Evolutionary conservation across 2,329 filamentous ascomycete species (phyloP).

Genomic region (Acrocalymma vagum): DNA sequence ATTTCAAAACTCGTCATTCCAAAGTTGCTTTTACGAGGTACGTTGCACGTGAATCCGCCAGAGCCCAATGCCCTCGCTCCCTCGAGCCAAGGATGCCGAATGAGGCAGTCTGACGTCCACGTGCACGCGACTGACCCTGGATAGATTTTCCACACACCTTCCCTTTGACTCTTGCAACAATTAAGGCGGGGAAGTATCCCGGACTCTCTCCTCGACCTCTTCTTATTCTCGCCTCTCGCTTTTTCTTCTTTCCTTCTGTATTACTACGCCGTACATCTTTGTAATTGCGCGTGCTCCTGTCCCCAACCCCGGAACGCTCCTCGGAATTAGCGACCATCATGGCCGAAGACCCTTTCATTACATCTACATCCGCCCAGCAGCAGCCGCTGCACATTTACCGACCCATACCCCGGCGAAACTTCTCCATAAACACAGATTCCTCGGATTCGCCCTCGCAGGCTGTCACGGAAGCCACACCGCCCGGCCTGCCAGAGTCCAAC

Average conservation of each 20-base stretch:
- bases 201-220: slow-evolving; percentile 9
- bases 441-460: slow-evolving; percentile 36
- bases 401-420: slow-evolving; percentile 49
- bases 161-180: slow-evolving; percentile 31
- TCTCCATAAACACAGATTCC: slow-evolving; percentile 29
- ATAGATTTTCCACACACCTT: slow-evolving; percentile 25
- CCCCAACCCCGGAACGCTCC: slow-evolving; percentile 11
- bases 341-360: slow-evolving; percentile 37
- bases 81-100: slow-evolving; percentile 19
- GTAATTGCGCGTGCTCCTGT: slow-evolving; percentile 11
- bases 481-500: slow-evolving; percentile 25
- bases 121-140: slow-evolving; percentile 28
- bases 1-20: no score
- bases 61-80: slow-evolving; percentile 4
- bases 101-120: slow-evolving; percentile 21
- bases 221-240: slow-evolving; percentile 17
- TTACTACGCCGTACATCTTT: slow-evolving; percentile 6
- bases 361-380: slow-evolving; percentile 26
- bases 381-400: slow-evolving; percentile 44
- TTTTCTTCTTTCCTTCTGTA: slow-evolving; percentile 6
- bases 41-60: slow-evolving; percentile 24
- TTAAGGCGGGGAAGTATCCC: slow-evolving; percentile 18
- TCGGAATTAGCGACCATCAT: slow-evolving; percentile 24
- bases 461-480: slow-evolving; percentile 26
- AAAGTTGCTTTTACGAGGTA: slow-evolving; percentile 35